These are phyloP conservation scores for Neophaeococcomyces mojaviensis DNA, from an alignment of 2,329 filamentous ascomycete species.

Conservation along the genomic window DNA sequence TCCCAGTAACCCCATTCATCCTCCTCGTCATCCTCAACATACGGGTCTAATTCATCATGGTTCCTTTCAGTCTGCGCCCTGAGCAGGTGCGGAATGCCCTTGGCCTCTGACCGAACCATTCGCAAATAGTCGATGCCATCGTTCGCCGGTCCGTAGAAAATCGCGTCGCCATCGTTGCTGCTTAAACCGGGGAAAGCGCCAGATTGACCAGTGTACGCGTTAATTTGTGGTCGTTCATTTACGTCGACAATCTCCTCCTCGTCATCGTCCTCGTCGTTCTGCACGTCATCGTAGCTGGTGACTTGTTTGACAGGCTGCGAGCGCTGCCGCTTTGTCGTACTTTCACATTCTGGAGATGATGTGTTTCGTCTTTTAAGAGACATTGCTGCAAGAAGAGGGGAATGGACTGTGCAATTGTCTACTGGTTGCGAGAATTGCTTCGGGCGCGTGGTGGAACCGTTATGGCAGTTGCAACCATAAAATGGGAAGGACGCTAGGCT, in stretches of 20 bases:
- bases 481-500: too few species aligned
- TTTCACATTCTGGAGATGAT: conserved; percentile 21
- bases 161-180: conserved; percentile 40
- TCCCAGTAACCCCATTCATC: conserved; percentile 24
- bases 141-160: conserved; percentile 60
- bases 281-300: conserved; percentile 5
- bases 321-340: conserved; percentile 13
- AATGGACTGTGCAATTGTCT: too few species aligned
- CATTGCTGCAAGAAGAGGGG: conserved; percentile 12
- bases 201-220: conserved; percentile 64
- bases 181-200: conserved; percentile 62
- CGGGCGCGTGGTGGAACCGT: neutral
- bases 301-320: neutral
- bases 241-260: conserved; percentile 21
- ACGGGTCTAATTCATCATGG: neutral
- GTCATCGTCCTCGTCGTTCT: conserved; percentile 27
- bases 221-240: conserved; percentile 40
- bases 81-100: conserved; percentile 62
- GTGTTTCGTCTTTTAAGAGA: conserved; percentile 23
- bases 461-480: neutral
- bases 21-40: neutral
- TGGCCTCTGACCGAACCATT: conserved; percentile 72
- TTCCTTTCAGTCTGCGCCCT: conserved; percentile 3
- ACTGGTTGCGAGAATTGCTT: neutral
- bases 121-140: conserved; percentile 64